These are phyloP conservation scores for Sanghuangporus weigelae DNA, from an alignment of 1,284 basidiomycete genomes.

Conservation along the genomic window DNA sequence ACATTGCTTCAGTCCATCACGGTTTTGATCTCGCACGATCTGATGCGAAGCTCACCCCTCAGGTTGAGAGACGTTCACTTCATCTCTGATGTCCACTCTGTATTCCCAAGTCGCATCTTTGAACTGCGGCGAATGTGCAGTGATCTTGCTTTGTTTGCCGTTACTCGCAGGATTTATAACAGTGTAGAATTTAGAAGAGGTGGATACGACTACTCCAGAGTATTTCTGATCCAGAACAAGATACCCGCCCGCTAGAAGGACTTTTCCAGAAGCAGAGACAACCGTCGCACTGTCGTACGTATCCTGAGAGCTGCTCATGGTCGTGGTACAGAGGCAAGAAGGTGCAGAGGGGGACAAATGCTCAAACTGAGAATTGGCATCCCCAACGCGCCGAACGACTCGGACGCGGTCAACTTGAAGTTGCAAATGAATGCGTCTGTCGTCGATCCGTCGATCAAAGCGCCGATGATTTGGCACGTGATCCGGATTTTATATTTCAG, in stretches of 20 bases:
- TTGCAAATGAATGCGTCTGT: neutral
- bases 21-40: neutral
- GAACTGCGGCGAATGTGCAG: slow-evolving; percentile 91
- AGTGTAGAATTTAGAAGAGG: slow-evolving; percentile 92
- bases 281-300: slow-evolving; percentile 36
- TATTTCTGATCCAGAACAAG: slow-evolving; percentile 85
- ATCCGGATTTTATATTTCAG: neutral
- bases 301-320: slow-evolving; percentile 3
- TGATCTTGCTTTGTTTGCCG: slow-evolving; percentile 40
- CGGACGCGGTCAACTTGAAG: neutral
- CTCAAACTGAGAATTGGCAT: neutral
- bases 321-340: neutral
- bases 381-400: neutral
- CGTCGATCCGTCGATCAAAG: neutral
- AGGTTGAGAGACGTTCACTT: slow-evolving; percentile 41
- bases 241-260: slow-evolving; percentile 91
- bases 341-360: neutral
- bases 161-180: slow-evolving; percentile 36
- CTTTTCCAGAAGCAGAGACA: slow-evolving; percentile 93
- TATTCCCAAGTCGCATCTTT: slow-evolving; percentile 77
- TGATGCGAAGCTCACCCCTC: slow-evolving; percentile 38
- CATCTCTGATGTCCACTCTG: slow-evolving; percentile 39
- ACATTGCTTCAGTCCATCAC: slow-evolving; percentile 17
- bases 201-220: slow-evolving; percentile 83
- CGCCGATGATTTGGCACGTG: neutral